phyloP scores from a whole-genome alignment of 1,139 yeast genomes.

The Taphrina confusa region DNA sequence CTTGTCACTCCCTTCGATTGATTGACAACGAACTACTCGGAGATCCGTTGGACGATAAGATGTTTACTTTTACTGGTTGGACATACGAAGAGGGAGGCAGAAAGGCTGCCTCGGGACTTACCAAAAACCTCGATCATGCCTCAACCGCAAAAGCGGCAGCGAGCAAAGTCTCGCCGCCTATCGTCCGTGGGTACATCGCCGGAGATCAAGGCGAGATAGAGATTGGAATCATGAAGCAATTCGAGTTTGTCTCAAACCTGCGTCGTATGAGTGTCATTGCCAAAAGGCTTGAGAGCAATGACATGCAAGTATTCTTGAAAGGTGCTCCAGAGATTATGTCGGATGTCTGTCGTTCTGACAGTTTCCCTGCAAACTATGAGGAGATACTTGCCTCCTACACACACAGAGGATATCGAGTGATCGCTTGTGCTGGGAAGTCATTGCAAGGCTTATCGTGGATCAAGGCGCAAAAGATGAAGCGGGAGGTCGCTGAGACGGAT shows the following conservation, averaged over 20 bases:
- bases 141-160: constrained; percentile 42
- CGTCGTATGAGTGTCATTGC: constrained; percentile 89
- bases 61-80: constrained; percentile 90
- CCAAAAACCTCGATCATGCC: constrained; percentile 50
- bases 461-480: constrained; percentile 49
- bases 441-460: constrained; percentile 52
- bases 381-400: constrained; percentile 79
- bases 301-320: constrained; percentile 64
- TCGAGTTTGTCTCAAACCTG: constrained; percentile 78
- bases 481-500: constrained; percentile 68
- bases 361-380: constrained; percentile 74
- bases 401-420: constrained; percentile 89
- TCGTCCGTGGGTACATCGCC: constrained; percentile 6
- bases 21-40: constrained; percentile 83
- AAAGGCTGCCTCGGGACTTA: constrained; percentile 40
- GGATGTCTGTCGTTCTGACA: constrained; percentile 67
- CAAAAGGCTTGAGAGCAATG: constrained; percentile 46
- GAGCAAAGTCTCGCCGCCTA: constrained; percentile 27
- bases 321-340: constrained; percentile 98
- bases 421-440: constrained; percentile 81
- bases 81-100: constrained; percentile 59
- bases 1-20: constrained; percentile 82
- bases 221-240: constrained; percentile 65
- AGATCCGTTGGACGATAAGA: constrained; percentile 87
- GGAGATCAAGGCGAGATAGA: constrained; percentile 40